Evolutionary conservation across 257 asterid species (phyloP), one percentile per base, ranked within the genome.

Genomic region (Fraxinus excelsior): DNA sequence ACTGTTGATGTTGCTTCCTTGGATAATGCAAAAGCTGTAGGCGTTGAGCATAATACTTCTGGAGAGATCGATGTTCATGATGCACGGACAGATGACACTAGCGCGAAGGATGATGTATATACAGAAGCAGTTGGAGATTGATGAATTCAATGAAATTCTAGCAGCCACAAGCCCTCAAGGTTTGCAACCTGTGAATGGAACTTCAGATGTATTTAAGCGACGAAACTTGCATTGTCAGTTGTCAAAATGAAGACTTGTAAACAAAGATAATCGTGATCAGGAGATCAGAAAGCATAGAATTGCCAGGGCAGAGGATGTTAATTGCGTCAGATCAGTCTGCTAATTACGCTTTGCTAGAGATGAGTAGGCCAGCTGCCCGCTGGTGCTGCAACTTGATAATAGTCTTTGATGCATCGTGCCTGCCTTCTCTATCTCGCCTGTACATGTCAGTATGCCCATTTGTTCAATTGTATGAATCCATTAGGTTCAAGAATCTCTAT

Each of bases 1-100:
- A 67, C 65, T 29, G 46, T 44, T 67, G 26, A 32, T 5, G 2
- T 67, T 53, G 77, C 80, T 68, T 60, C 60, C 35, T 72, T 75
- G 8, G 51, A 58, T n/a, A 32, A 26, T 21, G 40, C 29, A 3
- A 21, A 11, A 8, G 28, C 5, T 8, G 70, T 6, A 19, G 72
- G 62, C 62, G n/a, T 42, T 21, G 28, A 74, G 38, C 26, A 23
- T 35, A 32, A 26, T 31, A 31, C 67, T 65, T 19, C 62, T 70
- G 71, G 46, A 29, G 38, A 67, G 18, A 40, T 40, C 4, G 44
- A 2, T 3, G 82, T 73, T 51, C 73, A 11, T 21, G 70, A 35
- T 25, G 69, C 28, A 29, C 1, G 19, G 28, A 51, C 23, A 29
- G 23, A 32, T 26, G 38, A 23, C 29, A 10, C 19, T 12, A 49